Evolutionary conservation across 371 early-diverging fungal genomes (phyloP).

Genomic region (Mucor circinelloides): DNA sequence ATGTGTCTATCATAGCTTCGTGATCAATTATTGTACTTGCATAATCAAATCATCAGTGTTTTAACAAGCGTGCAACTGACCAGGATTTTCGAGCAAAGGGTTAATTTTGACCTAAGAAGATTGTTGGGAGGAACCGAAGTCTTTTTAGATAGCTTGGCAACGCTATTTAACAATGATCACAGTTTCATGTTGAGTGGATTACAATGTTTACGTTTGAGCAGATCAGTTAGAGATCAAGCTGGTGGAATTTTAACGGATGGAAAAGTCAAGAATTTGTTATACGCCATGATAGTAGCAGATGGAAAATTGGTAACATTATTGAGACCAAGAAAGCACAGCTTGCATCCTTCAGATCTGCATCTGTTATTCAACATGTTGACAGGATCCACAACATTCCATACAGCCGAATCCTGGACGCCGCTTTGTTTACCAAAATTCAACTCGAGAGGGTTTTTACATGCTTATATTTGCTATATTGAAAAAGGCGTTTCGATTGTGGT

Average conservation of each 20-base stretch:
- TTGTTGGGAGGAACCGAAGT: conserved; percentile 82
- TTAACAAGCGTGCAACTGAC: conserved; percentile 83
- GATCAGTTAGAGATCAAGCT: conserved; percentile 66
- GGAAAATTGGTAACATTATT: conserved; percentile 78
- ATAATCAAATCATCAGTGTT: conserved; percentile 87
- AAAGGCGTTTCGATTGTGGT: conserved; percentile 71
- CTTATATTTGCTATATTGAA: conserved; percentile 83
- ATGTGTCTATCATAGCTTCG: conserved; percentile 58
- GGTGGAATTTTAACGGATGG: conserved; percentile 60
- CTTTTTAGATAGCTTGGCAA: conserved; percentile 81
- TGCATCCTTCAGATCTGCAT: conserved; percentile 87
- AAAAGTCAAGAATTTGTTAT: conserved; percentile 52
- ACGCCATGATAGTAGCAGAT: conserved; percentile 79
- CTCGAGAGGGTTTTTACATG: conserved; percentile 84
- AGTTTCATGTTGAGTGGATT: conserved; percentile 81
- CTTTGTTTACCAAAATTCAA: conserved; percentile 95
- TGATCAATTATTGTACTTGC: conserved; percentile 79
- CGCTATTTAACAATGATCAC: conserved; percentile 71
- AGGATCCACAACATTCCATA: conserved; percentile 72
- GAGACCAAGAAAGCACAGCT: conserved; percentile 74
- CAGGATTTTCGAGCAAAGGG: conserved; percentile 83
- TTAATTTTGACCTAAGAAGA: conserved; percentile 89
- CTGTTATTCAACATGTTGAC: conserved; percentile 83
- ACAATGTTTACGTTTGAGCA: conserved; percentile 71
- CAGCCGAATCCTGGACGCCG: conserved; percentile 91